A percentile compares a stretch with the other conserved stretches of the same genome.
Conservation (phyloP, 208 protist genomes). For the Acanthamoeba castellanii region DNA sequence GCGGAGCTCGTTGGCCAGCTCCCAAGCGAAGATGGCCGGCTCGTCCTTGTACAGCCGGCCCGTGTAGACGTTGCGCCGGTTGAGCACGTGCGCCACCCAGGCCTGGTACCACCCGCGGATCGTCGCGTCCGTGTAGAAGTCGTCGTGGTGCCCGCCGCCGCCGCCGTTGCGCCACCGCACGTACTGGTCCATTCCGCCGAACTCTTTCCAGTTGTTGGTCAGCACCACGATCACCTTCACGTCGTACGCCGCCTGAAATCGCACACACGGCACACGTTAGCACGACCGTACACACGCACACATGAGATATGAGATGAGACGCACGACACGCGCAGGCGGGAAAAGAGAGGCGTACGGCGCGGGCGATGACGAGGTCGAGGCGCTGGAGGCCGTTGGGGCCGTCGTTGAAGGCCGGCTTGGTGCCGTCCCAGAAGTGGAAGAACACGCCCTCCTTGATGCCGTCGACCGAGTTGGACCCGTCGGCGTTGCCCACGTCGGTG, state of each 20-base stretch:
- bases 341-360: not conserved
- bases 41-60: conserved; percentile 53
- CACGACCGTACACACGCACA: not conserved
- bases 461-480: conserved; percentile 49
- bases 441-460: conserved; percentile 37
- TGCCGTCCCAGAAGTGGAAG: conserved; percentile 56
- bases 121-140: conserved; percentile 49
- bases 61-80: conserved; percentile 10
- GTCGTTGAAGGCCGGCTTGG: conserved; percentile 38
- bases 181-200: conserved; percentile 63
- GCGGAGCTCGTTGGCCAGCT: conserved; percentile 74
- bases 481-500: conserved; percentile 25
- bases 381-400: conserved; percentile 8
- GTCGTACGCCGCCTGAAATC: not conserved
- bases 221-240: not conserved
- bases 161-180: conserved; percentile 20
- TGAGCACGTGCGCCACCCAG: not conserved
- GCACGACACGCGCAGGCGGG: too few relatives aligned
- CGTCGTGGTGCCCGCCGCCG: conserved; percentile 19
- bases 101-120: not conserved
- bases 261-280: not conserved
- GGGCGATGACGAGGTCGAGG: not conserved
- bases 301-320: too few relatives aligned
- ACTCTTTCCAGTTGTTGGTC: conserved; percentile 68
- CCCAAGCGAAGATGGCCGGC: conserved; percentile 73